Evolutionary conservation across 306 rosid genomes (phyloP), one percentile per base, ranked within the genome.

Genomic region (Boehmeria nivea): DNA sequence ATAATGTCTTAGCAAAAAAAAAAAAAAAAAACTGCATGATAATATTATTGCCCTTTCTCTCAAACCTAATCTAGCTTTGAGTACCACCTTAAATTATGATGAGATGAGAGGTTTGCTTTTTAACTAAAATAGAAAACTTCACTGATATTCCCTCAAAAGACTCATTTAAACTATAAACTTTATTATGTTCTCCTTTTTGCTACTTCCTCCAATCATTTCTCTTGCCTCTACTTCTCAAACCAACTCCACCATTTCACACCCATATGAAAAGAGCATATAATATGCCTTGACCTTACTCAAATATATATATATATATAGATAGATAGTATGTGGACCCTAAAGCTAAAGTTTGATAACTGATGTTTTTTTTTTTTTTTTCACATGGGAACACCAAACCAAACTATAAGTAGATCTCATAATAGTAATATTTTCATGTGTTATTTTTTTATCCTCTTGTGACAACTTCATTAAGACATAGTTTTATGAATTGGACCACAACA

Each of bases 191-290:
- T 37, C 40, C 40, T 14, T 44, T 59, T 42, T 25, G 43, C 51
- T 19, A 4, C 14, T 47, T 26, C 42, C 12, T 44, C 22, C 43
- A 59, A 59, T 59, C 28, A 59, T 59, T 16, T 27, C 3, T 17
- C 43, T 43, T 59, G 27, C 53, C 54, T 27, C 64, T 16, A 59
- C n/a, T 59, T 44, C 28, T 20, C 43, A 26, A 33, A 27, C 24
- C 52, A 26, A 27, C 26, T 44, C 1, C 45, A 40, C 25, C 27
- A 7, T 28, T 27, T n/a, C 38, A 20, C n/a, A n/a, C n/a, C n/a
- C n/a, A n/a, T n/a, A n/a, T n/a, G n/a, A n/a, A n/a, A 19, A 18
- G 20, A 15, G 6, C n/a, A 3, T 22, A 43, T 1, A 7, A 20
- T 44, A 4, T 19, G 22, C 51, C 26, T 45, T 45, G 25, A 45